These are phyloP conservation scores for Coccomyxa sp. DNA, from an alignment of 139 green algal species.

Conservation along the genomic window DNA sequence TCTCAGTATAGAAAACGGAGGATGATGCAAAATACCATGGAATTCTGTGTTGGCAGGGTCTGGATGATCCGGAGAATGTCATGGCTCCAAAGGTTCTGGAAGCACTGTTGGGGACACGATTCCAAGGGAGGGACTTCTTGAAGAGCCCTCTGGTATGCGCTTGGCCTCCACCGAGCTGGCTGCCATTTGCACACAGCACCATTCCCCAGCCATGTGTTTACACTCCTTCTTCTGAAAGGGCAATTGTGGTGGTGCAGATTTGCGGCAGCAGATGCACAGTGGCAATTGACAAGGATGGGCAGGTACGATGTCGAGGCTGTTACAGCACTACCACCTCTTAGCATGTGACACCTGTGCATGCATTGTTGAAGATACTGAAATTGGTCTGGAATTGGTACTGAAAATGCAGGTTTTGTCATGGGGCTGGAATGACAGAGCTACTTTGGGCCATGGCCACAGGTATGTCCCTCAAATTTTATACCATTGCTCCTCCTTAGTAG, in stretches of 20 bases:
- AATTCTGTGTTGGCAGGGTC: conserved; percentile 15
- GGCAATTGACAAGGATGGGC: conserved; percentile 58
- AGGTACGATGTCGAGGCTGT: not conserved
- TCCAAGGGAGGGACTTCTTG: conserved; percentile 46
- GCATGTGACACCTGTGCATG: too few relatives aligned
- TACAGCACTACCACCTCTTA: too few relatives aligned
- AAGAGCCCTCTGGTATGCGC: conserved; percentile 27
- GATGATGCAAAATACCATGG: not conserved
- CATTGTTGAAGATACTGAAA: too few relatives aligned
- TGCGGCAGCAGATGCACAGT: conserved; percentile 65
- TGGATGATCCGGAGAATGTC: conserved; percentile 36
- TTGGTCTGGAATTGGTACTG: too few relatives aligned
- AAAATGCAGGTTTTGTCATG: conserved; percentile 57
- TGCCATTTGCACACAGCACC: not conserved
- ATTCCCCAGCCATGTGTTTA: not conserved
- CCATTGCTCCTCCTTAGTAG: not conserved
- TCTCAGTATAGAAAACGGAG: not conserved
- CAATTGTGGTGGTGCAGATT: conserved; percentile 26
- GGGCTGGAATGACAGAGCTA: conserved; percentile 84
- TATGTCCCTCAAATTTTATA: not conserved
- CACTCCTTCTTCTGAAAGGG: not conserved
- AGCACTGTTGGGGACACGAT: conserved; percentile 58
- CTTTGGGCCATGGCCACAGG: conserved; percentile 74
- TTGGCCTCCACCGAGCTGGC: not conserved
- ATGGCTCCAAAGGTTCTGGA: conserved; percentile 70